A percentile compares a stretch with the other conserved stretches of the same genome.
Evolutionary conservation across 2,329 filamentous ascomycete species (phyloP).

Genomic region (Ceratocystis eucalypticola): DNA sequence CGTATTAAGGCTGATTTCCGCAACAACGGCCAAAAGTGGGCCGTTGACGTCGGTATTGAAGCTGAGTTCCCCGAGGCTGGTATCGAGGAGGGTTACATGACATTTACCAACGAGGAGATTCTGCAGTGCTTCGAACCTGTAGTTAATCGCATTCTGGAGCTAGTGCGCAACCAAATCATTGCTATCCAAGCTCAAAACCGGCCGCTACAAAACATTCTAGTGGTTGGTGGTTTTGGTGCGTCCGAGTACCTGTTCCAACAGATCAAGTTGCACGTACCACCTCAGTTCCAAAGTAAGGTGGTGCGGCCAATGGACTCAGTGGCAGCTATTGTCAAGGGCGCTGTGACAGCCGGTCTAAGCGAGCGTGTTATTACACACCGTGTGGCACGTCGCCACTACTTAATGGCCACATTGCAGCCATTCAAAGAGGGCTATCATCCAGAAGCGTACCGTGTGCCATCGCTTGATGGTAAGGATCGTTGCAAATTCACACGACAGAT

Average conservation of each 20-base stretch:
- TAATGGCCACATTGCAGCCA: conserved; percentile 96
- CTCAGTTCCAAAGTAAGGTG: conserved; percentile 96
- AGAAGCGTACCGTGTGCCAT: conserved; percentile 93
- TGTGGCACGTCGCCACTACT: conserved; percentile 92
- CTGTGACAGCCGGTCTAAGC: conserved; percentile 93
- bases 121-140: conserved; percentile 98
- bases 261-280: conserved; percentile 95
- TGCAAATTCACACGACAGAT: conserved; percentile 99
- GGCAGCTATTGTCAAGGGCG: conserved; percentile 94
- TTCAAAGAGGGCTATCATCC: conserved; percentile 99
- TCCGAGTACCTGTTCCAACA: conserved; percentile 99
- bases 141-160: conserved; percentile 88
- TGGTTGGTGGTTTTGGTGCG: conserved; percentile 94
- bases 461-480: conserved; percentile 88
- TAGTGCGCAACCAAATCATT: conserved; percentile 96
- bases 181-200: conserved; percentile 96
- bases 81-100: conserved; percentile 99
- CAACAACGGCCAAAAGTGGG: conserved; percentile 98
- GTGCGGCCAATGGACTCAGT: conserved; percentile 98
- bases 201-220: conserved; percentile 84
- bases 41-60: conserved; percentile 95
- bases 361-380: conserved; percentile 94
- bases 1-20: conserved; percentile 98
- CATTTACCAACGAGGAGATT: conserved; percentile 98
- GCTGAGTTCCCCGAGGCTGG: conserved; percentile 94